phyloP scores from a whole-genome alignment of 768 basidiomycete species.

The Calocera viscosa region DNA sequence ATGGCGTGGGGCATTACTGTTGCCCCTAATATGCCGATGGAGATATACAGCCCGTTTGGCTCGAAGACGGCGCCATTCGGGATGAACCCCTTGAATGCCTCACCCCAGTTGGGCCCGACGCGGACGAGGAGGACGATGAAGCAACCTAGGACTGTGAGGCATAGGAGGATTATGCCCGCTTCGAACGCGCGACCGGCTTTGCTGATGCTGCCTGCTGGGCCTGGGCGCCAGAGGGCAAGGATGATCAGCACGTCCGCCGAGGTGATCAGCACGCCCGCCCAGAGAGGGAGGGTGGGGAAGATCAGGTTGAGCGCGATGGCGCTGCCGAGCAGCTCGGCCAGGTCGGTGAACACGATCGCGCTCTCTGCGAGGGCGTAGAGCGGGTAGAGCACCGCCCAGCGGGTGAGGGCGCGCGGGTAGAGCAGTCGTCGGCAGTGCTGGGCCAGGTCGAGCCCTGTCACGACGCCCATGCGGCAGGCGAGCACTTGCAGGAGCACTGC shows the following conservation, averaged over 20 bases:
- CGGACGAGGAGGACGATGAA: constrained; percentile 66
- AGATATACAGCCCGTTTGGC: constrained; percentile 49
- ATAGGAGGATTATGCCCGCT: constrained; percentile 19
- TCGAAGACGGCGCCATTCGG: constrained; percentile 54
- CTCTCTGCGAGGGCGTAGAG: constrained; percentile 53
- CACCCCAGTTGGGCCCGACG: constrained; percentile 55
- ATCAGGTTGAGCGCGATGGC: constrained; percentile 70
- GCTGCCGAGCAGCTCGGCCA: constrained; percentile 69
- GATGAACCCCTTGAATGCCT: constrained; percentile 62
- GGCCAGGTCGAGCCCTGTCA: constrained; percentile 38
- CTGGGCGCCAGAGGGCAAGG: constrained; percentile 40
- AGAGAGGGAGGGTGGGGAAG: constrained; percentile 54
- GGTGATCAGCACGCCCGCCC: constrained; percentile 59
- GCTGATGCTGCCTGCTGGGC: background rate
- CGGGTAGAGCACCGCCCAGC: constrained; percentile 52
- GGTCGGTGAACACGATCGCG: constrained; percentile 63
- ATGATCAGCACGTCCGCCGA: constrained; percentile 56
- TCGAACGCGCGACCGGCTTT: background rate
- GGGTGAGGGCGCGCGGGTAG: constrained; percentile 39
- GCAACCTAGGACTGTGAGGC: constrained; percentile 58
- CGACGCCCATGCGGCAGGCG: constrained; percentile 59
- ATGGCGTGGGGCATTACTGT: constrained; percentile 91
- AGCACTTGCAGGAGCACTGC: constrained; percentile 77
- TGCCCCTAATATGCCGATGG: constrained; percentile 64
- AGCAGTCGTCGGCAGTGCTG: constrained; percentile 53